Base-by-base conservation (phyloP, 2,329 filamentous ascomycete genomes). In the Cercospora sp. region DNA sequence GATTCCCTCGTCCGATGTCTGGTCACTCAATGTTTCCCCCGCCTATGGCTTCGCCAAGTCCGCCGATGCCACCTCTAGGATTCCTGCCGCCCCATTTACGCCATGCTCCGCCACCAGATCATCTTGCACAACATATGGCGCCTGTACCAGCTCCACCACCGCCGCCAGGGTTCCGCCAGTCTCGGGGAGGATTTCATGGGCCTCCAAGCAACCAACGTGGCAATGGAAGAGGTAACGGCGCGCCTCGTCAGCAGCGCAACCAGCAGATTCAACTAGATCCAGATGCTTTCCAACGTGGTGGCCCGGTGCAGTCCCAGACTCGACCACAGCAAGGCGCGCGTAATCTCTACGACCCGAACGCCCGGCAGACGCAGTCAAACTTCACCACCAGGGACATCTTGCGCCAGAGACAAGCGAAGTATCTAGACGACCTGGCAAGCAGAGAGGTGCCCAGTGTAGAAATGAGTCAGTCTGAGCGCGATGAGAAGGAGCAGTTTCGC, bases 401-500 rank as follows among this genome's bases (percentile, higher is more conserved):
- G 2, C 72, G 73, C n/a, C 68, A 77, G 31, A 69, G 73, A n/a
- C 81, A 84, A 68, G 73, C 75, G 18, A 69, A 79, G 9, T 81
- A 83, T 66, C 75, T 87, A 26, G 80, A 85, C 20, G 66, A 72
- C 1, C 59, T 85, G 3, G 83, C 82, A 5, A 62, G 72, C 64
- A 72, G 76, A 16, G 84, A 89, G 58, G 80, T 92, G 18, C 79
- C 84, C 0, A 83, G 82, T 45, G 86, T 88, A 1, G 88, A 90
- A 72, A 93, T 94, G 69, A 84, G 84, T 42, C 75, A 79, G 0
- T 78, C 81, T 0, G 92, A 95, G 72, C 86, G 90, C 62, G 81
- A 84, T 2, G 85, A 89, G 71, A 96, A 95, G 75, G 90, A 95
- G 73, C 76, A 79, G 0, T 94, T 96, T 72, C 87, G 91, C 60